Evolutionary conservation across 345 rosid genomes (phyloP).

Genomic region (Eucalyptus shirleyi): DNA sequence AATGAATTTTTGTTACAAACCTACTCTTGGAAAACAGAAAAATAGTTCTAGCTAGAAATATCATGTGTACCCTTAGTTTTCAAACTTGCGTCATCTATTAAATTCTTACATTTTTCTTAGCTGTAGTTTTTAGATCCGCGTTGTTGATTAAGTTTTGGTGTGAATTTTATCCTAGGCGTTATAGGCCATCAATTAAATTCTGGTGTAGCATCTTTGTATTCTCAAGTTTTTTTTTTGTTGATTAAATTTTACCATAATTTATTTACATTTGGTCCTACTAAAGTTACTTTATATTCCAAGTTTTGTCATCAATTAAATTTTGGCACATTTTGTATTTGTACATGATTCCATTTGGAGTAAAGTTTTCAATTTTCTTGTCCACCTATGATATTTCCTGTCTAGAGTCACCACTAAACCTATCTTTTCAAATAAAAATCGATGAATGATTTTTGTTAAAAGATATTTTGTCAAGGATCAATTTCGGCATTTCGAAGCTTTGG

Average conservation of each 20-base stretch:
- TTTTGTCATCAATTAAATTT: too few species aligned
- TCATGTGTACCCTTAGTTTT: too few species aligned
- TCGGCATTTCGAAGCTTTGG: too few species aligned
- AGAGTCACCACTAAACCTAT: accelerated
- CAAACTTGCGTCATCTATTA: accelerated
- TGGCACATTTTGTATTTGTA: too few species aligned
- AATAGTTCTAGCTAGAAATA: too few species aligned
- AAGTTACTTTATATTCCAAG: background rate
- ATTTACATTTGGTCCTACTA: accelerated
- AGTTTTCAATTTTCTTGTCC: background rate
- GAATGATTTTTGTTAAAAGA: too few species aligned
- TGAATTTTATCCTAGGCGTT: too few species aligned
- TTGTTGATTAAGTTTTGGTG: too few species aligned
- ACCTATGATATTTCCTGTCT: accelerated
- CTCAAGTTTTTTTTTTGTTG: background rate
- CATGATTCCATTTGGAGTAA: accelerated
- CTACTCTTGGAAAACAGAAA: accelerated
- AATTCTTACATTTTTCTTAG: too few species aligned
- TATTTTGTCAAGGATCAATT: background rate
- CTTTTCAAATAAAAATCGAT: too few species aligned
- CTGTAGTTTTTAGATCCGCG: accelerated
- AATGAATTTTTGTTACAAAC: too few species aligned
- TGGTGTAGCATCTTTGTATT: background rate
- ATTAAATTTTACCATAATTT: too few species aligned
- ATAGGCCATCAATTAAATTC: accelerated